Evolutionary conservation across 257 asterid species (phyloP).

Genomic region (Phtheirospermum japonicum): DNA sequence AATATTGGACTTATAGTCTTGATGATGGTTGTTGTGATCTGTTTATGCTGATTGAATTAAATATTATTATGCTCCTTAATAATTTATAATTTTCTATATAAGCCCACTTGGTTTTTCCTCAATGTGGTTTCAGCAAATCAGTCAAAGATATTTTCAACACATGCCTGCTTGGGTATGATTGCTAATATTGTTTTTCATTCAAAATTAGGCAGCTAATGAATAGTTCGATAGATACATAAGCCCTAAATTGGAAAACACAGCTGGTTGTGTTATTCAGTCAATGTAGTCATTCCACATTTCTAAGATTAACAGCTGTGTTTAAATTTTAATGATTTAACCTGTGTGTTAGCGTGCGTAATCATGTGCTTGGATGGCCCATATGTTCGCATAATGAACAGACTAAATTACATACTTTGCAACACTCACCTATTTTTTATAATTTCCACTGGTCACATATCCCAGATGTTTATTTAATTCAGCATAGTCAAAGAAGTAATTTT

Average conservation of each 20-base stretch:
- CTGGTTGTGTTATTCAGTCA: not conserved
- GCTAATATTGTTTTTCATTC: not conserved
- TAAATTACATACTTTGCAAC: not conserved
- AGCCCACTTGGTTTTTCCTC: no score
- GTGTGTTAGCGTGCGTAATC: not conserved
- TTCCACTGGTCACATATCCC: constrained; percentile 15
- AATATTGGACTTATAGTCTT: not conserved
- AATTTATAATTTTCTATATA: not conserved
- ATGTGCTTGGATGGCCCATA: constrained; percentile 20
- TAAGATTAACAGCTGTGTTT: constrained; percentile 16
- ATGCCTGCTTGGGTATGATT: not conserved
- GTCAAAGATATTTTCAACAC: not conserved
- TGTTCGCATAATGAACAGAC: constrained; percentile 6
- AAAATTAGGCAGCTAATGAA: constrained; percentile 6
- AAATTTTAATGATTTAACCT: not conserved
- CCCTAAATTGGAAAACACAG: not conserved
- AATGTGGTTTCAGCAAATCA: constrained; percentile 8
- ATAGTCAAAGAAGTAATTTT: constrained; percentile 5
- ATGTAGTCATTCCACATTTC: not conserved
- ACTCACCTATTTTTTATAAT: not conserved
- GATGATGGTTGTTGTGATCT: constrained; percentile 3
- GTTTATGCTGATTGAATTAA: not conserved
- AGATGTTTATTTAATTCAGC: not conserved
- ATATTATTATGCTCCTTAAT: not conserved
- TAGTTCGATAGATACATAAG: not conserved